Percentiles rank a stretch among this genome's conserved stretches.
phyloP scores from a whole-genome alignment of 1,139 yeast species.

The Zygosaccharomyces pseudobailii region DNA sequence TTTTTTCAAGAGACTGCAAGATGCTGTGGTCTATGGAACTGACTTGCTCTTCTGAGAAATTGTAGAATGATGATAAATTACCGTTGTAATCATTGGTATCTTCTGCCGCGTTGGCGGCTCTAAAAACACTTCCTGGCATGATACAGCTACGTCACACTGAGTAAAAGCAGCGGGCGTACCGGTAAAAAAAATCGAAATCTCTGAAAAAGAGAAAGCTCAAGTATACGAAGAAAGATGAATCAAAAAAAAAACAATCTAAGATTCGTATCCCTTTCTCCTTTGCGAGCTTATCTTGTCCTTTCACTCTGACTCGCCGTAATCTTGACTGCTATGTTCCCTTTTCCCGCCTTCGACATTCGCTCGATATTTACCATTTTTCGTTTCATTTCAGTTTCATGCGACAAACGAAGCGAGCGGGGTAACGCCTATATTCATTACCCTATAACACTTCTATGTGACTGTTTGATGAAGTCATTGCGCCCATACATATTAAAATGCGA shows the following conservation, averaged over 20 bases:
- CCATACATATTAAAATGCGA: not conserved
- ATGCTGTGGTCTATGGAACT: conserved; percentile 1
- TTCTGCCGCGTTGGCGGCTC: not conserved
- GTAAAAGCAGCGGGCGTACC: not conserved
- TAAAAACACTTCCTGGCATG: not conserved
- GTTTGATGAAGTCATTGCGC: not conserved
- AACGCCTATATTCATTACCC: not conserved
- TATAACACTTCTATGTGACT: not conserved
- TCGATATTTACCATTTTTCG: not conserved
- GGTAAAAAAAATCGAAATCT: not conserved
- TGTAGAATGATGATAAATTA: conserved; percentile 6
- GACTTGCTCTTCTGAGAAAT: conserved; percentile 5
- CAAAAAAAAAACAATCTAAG: not conserved
- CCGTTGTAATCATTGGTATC: not conserved
- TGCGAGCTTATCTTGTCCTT: not conserved
- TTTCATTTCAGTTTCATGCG: not conserved
- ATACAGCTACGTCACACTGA: not conserved
- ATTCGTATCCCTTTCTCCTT: not conserved
- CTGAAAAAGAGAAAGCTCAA: not conserved
- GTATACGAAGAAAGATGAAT: not conserved
- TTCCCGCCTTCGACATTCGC: not conserved
- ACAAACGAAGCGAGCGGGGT: too few relatives aligned
- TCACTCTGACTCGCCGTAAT: not conserved
- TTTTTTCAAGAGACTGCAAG: conserved; percentile 3
- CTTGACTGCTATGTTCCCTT: not conserved